Evolutionary conservation across 202 grass and related monocot species (phyloP), one percentile per base, ranked within the genome.

Genomic region (Digitaria exilis): DNA sequence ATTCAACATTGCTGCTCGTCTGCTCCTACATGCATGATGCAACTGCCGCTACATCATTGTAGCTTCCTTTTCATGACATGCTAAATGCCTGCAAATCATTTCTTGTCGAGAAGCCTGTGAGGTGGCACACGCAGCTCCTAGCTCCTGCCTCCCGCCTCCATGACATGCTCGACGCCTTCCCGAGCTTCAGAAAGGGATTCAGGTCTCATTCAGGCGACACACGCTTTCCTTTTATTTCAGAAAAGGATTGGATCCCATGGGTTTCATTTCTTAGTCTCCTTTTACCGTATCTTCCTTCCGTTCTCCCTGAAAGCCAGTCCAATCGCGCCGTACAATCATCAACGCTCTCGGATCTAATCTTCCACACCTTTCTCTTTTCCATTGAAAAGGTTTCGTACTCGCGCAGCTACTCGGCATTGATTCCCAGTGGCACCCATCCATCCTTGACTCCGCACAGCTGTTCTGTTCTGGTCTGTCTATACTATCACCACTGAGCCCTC

Each of bases 331-430:
- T 86, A 57, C 67, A 43, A 32, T 71, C 54, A 74, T 77, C 55
- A 42, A 31, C 37, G 37, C 56, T 39, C 67, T 12, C 29, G 46
- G 72, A 64, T 26, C 42, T 70, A 71, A 15, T 42, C 75, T 37
- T 60, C 66, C 59, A 52, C n/a, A 14, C 58, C 57, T 1, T 13
- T 42, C 30, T 62, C 42, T n/a, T 61, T 18, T 74, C 31, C 68
- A 82, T 59, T 73, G 49, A 76, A 78, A 79, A 44, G 66, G 48
- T 78, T 82, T 79, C 74, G 68, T 83, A 56, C 83, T 82, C 25
- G 26, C 35, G 79, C 60, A 83, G 75, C 79, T 48, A 83, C 54
- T 54, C 7, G 29, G 19, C 72, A 77, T 54, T 82, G 58, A 82
- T 69, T 77, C 51, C 11, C 21, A 10, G 44, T 59, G 16, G 65